Percentiles rank a stretch among this genome's conserved stretches.
These are phyloP conservation scores for Saposhnikovia divaricata DNA, from an alignment of 129 eudicot species.

Conservation along the genomic window DNA sequence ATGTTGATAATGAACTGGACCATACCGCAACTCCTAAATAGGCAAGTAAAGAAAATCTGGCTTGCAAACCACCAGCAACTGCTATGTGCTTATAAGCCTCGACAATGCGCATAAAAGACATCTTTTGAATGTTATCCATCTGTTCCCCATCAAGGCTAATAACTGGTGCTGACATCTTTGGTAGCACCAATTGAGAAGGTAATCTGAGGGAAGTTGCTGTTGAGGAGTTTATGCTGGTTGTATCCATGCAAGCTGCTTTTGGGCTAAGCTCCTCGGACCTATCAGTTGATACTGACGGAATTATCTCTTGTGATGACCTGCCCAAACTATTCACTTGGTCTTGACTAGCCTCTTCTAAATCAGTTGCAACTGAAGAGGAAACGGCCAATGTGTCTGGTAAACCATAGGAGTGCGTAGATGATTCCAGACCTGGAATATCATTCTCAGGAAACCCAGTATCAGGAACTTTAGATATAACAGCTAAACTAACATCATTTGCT, in stretches of 20 bases:
- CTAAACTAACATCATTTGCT: constrained; percentile 26
- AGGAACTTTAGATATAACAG: constrained; percentile 31
- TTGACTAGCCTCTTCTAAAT: constrained; percentile 46
- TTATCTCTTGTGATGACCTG: constrained; percentile 32
- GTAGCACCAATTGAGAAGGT: constrained; percentile 53
- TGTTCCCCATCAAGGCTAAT: constrained; percentile 59
- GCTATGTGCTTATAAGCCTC: constrained; percentile 88
- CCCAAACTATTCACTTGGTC: constrained; percentile 45
- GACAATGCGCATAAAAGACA: constrained; percentile 61
- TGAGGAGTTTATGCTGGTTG: constrained; percentile 43
- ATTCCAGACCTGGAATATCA: constrained; percentile 81
- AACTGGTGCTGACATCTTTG: constrained; percentile 94
- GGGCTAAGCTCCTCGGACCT: constrained; percentile 95
- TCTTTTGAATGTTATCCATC: constrained; percentile 65
- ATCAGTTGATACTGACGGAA: constrained; percentile 77
- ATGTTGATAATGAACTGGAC: neutral
- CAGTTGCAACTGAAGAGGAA: constrained; percentile 34
- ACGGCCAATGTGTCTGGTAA: constrained; percentile 31
- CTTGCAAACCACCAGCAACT: constrained; percentile 78
- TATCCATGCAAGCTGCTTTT: constrained; percentile 46
- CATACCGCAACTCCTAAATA: constrained; percentile 85
- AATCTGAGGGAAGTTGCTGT: constrained; percentile 64
- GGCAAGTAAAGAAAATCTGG: constrained; percentile 75
- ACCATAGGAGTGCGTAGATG: constrained; percentile 37
- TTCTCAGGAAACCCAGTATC: constrained; percentile 41